Conservation (phyloP, 148 eudicot species). For the Heliosperma pusillum region DNA sequence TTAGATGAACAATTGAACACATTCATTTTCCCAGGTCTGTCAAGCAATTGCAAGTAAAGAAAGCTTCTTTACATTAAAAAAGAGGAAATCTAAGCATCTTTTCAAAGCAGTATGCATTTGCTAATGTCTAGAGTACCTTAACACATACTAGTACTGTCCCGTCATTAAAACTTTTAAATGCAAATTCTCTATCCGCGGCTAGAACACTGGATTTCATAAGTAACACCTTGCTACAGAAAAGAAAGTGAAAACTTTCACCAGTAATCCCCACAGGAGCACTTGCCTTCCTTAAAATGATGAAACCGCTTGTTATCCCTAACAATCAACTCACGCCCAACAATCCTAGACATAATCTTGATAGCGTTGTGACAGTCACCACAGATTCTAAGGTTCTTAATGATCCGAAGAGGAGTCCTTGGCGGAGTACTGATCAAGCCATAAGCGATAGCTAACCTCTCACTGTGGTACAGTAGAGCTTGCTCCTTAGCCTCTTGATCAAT, state of each 20-base stretch:
- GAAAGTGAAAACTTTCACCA: constrained; percentile 36
- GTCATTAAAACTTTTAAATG: background rate
- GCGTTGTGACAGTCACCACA: constrained; percentile 80
- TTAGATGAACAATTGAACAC: too few relatives aligned
- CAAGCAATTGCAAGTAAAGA: background rate
- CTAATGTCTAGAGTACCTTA: background rate
- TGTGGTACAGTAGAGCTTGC: constrained; percentile 64
- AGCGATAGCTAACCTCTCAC: constrained; percentile 78
- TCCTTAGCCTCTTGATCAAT: constrained; percentile 86
- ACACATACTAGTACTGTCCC: background rate
- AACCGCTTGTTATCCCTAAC: constrained; percentile 69
- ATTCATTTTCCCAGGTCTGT: background rate
- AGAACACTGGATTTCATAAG: background rate
- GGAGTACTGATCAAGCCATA: constrained; percentile 73
- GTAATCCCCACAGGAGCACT: constrained; percentile 70
- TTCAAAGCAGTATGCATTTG: background rate
- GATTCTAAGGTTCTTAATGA: constrained; percentile 67
- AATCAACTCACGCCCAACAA: constrained; percentile 63
- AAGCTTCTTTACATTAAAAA: constrained; percentile 1
- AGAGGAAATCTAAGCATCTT: background rate
- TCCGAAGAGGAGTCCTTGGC: constrained; percentile 58
- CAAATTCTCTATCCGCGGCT: too few relatives aligned
- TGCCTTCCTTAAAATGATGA: constrained; percentile 78
- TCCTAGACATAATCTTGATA: constrained; percentile 65
- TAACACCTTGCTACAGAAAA: background rate